These are phyloP conservation scores for Fusarium longipes DNA, from an alignment of 2,329 filamentous ascomycete genomes.

Conservation along the genomic window DNA sequence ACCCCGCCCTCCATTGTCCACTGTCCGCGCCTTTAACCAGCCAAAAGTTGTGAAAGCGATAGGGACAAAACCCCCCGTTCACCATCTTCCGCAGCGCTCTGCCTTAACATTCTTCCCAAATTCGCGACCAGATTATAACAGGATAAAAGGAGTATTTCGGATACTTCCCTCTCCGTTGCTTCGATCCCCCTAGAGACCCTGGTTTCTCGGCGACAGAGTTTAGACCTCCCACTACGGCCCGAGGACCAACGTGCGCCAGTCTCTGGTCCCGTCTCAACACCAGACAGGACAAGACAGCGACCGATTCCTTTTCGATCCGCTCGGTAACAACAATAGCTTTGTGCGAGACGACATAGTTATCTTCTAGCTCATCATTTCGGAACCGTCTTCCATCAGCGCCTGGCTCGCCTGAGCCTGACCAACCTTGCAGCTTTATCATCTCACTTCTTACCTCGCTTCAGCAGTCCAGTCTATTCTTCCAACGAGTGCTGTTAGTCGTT, in stretches of 20 bases:
- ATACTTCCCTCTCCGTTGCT: constrained; percentile 3
- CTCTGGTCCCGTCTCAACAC: constrained; percentile 9
- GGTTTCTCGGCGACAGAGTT: constrained; percentile 5
- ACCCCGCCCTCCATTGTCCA: constrained; percentile 45
- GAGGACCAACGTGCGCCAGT: constrained; percentile 14
- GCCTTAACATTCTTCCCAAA: constrained; percentile 27
- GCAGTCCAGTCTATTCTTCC: not conserved
- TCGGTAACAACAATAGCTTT: constrained; percentile 7
- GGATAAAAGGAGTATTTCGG: constrained; percentile 3
- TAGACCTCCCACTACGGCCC: constrained; percentile 14
- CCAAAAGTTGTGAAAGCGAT: constrained; percentile 43
- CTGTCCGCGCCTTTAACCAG: constrained; percentile 45
- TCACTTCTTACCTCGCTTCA: constrained; percentile 10
- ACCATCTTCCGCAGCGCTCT: constrained; percentile 37
- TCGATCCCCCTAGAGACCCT: constrained; percentile 17
- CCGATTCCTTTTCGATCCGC: constrained; percentile 23
- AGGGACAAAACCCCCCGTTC: constrained; percentile 18
- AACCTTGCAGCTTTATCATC: constrained; percentile 18
- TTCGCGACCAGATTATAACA: constrained; percentile 16
- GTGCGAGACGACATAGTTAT: constrained; percentile 9
- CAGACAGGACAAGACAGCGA: constrained; percentile 20
- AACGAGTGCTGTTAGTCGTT: constrained; percentile 12
- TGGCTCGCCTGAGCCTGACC: constrained; percentile 33
- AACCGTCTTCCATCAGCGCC: constrained; percentile 16
- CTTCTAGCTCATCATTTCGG: constrained; percentile 3